Base-by-base conservation (phyloP, 495 filamentous ascomycete genomes). In the Neurospora discreta region DNA sequence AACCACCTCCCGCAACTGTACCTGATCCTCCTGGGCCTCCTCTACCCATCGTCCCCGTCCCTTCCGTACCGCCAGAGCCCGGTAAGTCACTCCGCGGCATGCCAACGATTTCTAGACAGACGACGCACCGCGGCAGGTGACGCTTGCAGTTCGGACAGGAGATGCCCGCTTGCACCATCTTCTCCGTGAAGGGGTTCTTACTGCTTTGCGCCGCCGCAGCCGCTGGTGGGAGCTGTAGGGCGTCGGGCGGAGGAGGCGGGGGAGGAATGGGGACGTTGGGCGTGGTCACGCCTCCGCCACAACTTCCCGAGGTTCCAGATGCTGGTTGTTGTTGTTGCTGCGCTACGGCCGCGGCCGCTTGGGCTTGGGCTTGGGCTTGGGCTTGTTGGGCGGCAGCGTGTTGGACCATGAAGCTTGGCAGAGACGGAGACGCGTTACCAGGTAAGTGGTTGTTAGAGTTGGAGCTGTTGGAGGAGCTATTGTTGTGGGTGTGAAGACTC, bases 21-120 rank as follows among this genome's bases (percentile, higher is more conserved):
- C 44, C 44, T 26, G 44, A 20, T 58, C 46, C 46, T 11, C 43
- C n/a, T 4, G 16, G 5, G 13, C 46, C 46, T 60, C 52, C 52
- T 26, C 46, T 58, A 26, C 46, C 23, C 46, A 30, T 38, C 7
- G 38, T 58, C 39, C 69, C 68, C 42, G 46, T 26, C 3, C 11
- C 33, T 39, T 40, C 42, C 38, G 20, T 46, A 39, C 26, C 44
- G 15, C 39, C 38, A 1, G 58, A 43, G 26, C 74, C 70, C 30
- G 38, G 26, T 26, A 65, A 52, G 58, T 72, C 71, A 69, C 76
- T 77, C 42, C 93, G 87, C 71, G 92, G 91, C 68, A 90, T 88
- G 3, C 96, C 96, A 0, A 98, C 88, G 82, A 92, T 91, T 75
- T 93, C 85, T 72, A 92, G 88, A 79, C 95, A 99, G 9, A 98